Evolutionary conservation across 1,284 basidiomycete species (phyloP), one percentile per base, ranked within the genome.

Genomic region (Pseudozyma hubeiensis): DNA sequence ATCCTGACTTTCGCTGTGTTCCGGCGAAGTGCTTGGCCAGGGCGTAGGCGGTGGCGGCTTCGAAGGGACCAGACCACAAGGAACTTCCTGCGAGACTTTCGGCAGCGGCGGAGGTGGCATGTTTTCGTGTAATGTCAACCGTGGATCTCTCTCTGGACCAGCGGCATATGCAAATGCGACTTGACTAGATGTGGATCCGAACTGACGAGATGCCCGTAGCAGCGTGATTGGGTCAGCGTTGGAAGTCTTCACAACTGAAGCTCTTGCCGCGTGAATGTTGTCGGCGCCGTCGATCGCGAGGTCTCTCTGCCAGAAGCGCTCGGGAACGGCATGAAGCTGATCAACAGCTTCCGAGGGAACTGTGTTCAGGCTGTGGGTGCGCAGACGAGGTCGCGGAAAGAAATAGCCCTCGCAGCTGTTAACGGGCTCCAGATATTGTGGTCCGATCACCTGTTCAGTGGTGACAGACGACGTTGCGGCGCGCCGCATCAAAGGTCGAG

Each of bases 371-470:
- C 69, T 72, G 9, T 56, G 69, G 1, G 64, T 50, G 17, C 69
- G 52, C 13, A 72, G 43, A 8, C 69, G 64, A 6, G 69, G 69
- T 14, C 50, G 41, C 5, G 69, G 69, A 4, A 66, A 31, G 40
- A 64, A 48, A 41, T 66, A 55, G 10, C 53, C 56, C 45, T 72
- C 64, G 60, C 69, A 72, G 5, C 41, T 65, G 30, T 54, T 72
- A 31, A 46, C 19, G 0, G 69, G 60, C 49, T 72, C 69, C 13
- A 66, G 43, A 30, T 56, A 61, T 29, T n/a, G 48, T 11, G 59
- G 45, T 5, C 47, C 29, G 19, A 19, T 31, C 6, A 52, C 33
- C n/a, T 39, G 29, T 13, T 64, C 56, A 9, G 55, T 37, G 8
- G 48, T 51, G 17, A 59, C 43, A 10, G 54, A 33, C 0, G 47